Conservation (phyloP, 179 eudicot genomes). For the Spergularia azorica region DNA sequence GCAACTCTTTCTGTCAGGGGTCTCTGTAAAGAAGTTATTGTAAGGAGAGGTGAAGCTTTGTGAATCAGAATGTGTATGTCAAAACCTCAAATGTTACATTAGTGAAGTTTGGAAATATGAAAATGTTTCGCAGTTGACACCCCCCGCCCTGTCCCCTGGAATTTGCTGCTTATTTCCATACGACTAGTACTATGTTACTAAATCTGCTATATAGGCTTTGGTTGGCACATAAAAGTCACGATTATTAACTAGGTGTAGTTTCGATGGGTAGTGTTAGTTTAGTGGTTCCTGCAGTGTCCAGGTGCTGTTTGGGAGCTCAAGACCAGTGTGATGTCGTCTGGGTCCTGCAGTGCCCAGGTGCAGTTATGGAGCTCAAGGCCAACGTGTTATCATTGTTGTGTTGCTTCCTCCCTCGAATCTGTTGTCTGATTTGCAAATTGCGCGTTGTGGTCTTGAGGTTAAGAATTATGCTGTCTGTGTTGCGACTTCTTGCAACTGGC, state of each 20-base stretch:
- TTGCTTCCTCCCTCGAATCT: no score
- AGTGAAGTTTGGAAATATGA: constrained; percentile 29
- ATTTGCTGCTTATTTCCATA: neutral
- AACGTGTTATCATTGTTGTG: no score
- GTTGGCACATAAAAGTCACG: neutral
- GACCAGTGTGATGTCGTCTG: no score
- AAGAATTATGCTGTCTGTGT: no score
- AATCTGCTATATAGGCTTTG: neutral
- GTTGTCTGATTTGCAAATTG: no score
- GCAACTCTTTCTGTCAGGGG: constrained; percentile 32
- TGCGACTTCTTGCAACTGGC: no score
- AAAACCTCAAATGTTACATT: constrained; percentile 24
- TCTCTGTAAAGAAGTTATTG: constrained; percentile 40
- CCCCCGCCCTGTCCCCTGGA: neutral
- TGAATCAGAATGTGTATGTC: constrained; percentile 14
- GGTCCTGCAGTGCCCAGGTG: no score
- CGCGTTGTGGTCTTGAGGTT: no score
- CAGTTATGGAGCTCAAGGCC: no score
- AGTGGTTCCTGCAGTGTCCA: no score
- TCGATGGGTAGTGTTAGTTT: neutral
- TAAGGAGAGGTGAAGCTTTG: constrained; percentile 35
- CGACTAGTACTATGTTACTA: neutral
- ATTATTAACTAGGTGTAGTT: neutral
- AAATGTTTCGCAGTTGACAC: constrained; percentile 19
- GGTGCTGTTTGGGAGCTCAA: no score